Percentiles rank a stretch among this genome's conserved stretches.
Conservation (phyloP, 805 yeast genomes). For the Zygosaccharomyces pseudorouxii region DNA sequence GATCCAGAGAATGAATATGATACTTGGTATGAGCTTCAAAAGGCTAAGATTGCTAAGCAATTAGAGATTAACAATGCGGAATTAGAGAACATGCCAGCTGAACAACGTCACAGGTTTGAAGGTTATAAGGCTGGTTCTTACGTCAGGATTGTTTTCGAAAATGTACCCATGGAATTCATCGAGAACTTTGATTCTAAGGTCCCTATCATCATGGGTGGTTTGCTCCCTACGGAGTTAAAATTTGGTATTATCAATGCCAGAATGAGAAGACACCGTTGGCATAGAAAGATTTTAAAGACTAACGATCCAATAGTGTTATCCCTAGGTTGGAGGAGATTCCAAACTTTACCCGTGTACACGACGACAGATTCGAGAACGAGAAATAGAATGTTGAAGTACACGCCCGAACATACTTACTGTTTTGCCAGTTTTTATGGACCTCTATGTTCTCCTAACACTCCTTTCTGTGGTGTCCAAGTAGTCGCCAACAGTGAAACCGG, state of each 20-base stretch:
- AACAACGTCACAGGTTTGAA: conserved; percentile 75
- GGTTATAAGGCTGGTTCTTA: conserved; percentile 93
- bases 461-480: conserved; percentile 90
- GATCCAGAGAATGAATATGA: conserved; percentile 85
- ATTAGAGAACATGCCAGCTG: conserved; percentile 65
- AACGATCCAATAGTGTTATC: conserved; percentile 94
- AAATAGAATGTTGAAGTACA: conserved; percentile 94
- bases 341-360: conserved; percentile 91
- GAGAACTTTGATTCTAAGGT: conserved; percentile 79
- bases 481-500: conserved; percentile 81
- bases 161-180: conserved; percentile 83
- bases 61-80: conserved; percentile 86
- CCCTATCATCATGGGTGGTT: conserved; percentile 88
- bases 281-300: conserved; percentile 88
- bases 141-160: conserved; percentile 80
- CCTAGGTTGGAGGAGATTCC: conserved; percentile 97
- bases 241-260: conserved; percentile 92
- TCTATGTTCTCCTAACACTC: conserved; percentile 92
- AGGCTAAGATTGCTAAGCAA: conserved; percentile 95
- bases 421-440: conserved; percentile 96
- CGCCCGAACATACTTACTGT: conserved; percentile 97
- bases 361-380: conserved; percentile 97
- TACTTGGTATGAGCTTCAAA: conserved; percentile 96
- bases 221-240: conserved; percentile 83
- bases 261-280: conserved; percentile 98